Evolutionary conservation across 306 rosid species (phyloP).

Genomic region (Astragalus glycyphyllos): DNA sequence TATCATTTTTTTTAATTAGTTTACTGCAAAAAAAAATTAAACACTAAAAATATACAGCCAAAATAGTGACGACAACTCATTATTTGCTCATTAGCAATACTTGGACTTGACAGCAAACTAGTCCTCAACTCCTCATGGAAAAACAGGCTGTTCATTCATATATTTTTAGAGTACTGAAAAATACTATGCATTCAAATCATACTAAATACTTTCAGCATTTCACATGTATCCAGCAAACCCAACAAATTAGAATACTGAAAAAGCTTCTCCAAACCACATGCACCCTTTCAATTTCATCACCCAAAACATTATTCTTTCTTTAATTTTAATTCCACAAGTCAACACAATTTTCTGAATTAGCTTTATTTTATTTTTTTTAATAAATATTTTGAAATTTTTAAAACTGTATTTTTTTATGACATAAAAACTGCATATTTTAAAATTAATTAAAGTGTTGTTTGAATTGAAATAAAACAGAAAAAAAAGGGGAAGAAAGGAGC

Average conservation of each 20-base stretch:
- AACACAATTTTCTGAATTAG: neutral
- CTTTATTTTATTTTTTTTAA: no score
- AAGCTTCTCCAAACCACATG: slow-evolving; percentile 11
- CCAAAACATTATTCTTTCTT: neutral
- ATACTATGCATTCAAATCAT: no score
- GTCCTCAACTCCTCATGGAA: no score
- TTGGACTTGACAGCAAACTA: no score
- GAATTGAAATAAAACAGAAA: neutral
- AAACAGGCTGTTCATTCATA: no score
- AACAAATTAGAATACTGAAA: neutral
- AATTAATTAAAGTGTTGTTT: neutral
- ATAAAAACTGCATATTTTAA: neutral
- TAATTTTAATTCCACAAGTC: neutral
- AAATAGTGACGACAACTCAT: no score
- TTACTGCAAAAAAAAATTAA: no score
- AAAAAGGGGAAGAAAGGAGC: neutral
- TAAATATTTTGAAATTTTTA: no score
- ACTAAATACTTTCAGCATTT: neutral
- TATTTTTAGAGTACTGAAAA: no score
- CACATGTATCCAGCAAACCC: slow-evolving; percentile 39
- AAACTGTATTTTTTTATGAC: neutral
- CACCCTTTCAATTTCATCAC: neutral
- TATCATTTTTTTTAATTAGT: no score
- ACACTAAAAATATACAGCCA: no score
- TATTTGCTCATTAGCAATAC: no score